Evolutionary conservation across 305 asterid species (phyloP), one percentile per base, ranked within the genome.

Genomic region (Fraxinus dipetala): DNA sequence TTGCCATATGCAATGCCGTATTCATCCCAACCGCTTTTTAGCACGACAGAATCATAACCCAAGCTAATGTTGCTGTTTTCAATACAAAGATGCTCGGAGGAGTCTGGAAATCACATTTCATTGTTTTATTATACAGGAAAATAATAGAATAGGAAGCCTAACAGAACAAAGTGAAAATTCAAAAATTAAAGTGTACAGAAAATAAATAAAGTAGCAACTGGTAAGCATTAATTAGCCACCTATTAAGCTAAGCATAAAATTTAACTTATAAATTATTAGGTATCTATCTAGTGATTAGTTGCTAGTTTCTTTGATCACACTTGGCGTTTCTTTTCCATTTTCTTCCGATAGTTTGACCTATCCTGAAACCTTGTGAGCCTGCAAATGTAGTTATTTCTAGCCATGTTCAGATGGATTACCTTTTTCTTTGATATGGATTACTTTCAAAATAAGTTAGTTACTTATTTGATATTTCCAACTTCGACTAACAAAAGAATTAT

Each of bases 21-120:
- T 84, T 96, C 98, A 43, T 96, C 99, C 99, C 99, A 96, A 34
- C 99, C 99, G 75, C 98, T 94, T 86, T 94, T 96, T 30, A 96
- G 91, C 20, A 88, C 90, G 43, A 96, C 80, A 0, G 98, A 93
- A 40, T 96, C 98, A 24, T 90, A 88, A 20, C 97, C 94, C 81
- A 79, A 90, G 88, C 91, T 94, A 32, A 96, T 90, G 88, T 92
- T 96, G 95, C 98, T 90, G 87, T 89, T 90, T 85, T 96, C 97
- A 9, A 96, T 91, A 88, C 99, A 96, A 22, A 96, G 93, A 34
- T 87, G 87, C 72, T 89, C 89, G 0, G 97, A 94, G 6, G 99
- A 96, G 92, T 96, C 99, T 96, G 96, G 79, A 85, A 85, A 59
- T 34, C 26, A 22, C 80, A 30, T 67, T 67, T 28, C 20, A 28